Evolutionary conservation across 352 stramenopile species (phyloP).

Genomic region (Phytophthora lateralis): DNA sequence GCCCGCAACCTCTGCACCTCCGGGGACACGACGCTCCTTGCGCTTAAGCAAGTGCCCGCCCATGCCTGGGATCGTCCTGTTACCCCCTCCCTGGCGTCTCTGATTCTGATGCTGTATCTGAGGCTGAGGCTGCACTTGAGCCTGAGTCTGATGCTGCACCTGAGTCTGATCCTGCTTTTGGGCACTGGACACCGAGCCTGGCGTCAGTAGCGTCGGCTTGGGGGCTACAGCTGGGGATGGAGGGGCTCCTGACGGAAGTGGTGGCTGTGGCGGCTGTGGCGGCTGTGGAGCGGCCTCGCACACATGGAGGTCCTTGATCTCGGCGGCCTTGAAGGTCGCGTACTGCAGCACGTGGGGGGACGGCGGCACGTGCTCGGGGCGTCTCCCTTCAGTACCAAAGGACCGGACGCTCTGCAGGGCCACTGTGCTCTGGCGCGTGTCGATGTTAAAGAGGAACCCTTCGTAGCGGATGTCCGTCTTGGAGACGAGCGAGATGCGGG

Average conservation of each 20-base stretch:
- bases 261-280: constrained; percentile 13
- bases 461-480: constrained; percentile 91
- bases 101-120: constrained; percentile 24
- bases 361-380: constrained; percentile 70
- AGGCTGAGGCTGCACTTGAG: neutral
- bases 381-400: constrained; percentile 84
- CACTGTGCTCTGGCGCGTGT: constrained; percentile 84
- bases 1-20: constrained; percentile 21
- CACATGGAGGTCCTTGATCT: constrained; percentile 89
- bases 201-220: constrained; percentile 57
- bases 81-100: constrained; percentile 18
- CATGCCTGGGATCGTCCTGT: constrained; percentile 81
- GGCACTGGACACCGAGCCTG: constrained; percentile 50
- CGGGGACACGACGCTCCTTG: constrained; percentile 70
- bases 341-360: constrained; percentile 81
- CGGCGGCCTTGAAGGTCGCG: constrained; percentile 80
- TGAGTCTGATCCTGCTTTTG: constrained; percentile 28
- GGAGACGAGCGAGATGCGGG: constrained; percentile 82
- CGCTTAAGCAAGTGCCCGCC: constrained; percentile 79
- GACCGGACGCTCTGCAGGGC: constrained; percentile 81
- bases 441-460: constrained; percentile 87
- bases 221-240: constrained; percentile 22
- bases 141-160: no score
- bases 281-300: constrained; percentile 57
- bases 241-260: constrained; percentile 3